Evolutionary conservation across 1,284 basidiomycete genomes (phyloP).

Genomic region (Cryptococcus amylolentus): DNA sequence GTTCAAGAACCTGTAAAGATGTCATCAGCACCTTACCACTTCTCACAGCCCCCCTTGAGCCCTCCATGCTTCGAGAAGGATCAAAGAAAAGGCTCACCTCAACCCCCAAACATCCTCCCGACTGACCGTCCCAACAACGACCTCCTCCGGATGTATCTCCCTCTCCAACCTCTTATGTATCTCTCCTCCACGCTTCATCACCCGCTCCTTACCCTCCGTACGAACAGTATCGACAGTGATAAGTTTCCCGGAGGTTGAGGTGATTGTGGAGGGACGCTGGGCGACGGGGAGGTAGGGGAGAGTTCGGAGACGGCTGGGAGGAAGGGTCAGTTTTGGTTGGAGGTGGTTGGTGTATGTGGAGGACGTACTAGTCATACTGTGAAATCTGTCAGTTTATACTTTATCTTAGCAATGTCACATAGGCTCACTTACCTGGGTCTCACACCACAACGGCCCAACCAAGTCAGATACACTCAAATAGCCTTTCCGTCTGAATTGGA

Average conservation of each 20-base stretch:
- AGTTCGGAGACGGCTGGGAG: constrained; percentile 39
- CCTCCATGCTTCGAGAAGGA: not conserved
- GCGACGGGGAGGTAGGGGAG: constrained; percentile 57
- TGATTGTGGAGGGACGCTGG: constrained; percentile 61
- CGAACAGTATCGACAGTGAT: constrained; percentile 62
- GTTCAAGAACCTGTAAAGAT: constrained; percentile 56
- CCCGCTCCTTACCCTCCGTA: constrained; percentile 60
- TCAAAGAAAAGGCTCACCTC: constrained; percentile 50
- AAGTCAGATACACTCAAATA: constrained; percentile 54
- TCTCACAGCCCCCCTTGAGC: not conserved
- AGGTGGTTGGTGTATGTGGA: not conserved
- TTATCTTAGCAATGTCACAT: not conserved
- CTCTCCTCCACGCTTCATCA: constrained; percentile 59
- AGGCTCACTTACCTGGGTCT: constrained; percentile 53
- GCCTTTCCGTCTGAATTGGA: constrained; percentile 37
- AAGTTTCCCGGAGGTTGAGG: constrained; percentile 61
- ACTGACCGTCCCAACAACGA: constrained; percentile 55
- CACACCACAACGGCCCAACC: constrained; percentile 55
- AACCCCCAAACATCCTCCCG: constrained; percentile 70
- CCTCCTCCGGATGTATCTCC: constrained; percentile 63
- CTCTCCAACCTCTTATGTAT: constrained; percentile 78
- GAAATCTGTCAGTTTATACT: not conserved
- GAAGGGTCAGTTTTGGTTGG: not conserved
- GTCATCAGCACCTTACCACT: constrained; percentile 5
- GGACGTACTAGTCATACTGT: constrained; percentile 46